Evolutionary conservation across 768 basidiomycete genomes (phyloP), one percentile per base, ranked within the genome.

Genomic region (Naganishia onofrii): DNA sequence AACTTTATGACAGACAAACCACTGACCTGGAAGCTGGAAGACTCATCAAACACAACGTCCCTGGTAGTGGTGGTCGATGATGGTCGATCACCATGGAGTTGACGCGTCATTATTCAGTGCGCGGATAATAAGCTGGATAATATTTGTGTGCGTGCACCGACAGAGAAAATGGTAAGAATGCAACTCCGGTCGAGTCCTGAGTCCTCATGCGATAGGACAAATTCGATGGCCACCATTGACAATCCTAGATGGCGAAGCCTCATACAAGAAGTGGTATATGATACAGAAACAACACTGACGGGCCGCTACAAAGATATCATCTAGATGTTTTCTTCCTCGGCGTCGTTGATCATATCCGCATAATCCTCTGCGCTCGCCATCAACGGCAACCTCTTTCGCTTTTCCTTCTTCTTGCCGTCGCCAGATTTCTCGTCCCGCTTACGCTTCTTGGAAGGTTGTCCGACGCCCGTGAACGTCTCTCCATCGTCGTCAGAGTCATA

Each of bases 361-460:
- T 80, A 82, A 56, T 80, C 81, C 72, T 82, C 81, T 67, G 80
- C 80, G 72, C 73, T 75, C 10, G 75, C 81, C 60, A 80, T 77
- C 66, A 74, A 54, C 0, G 80, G 80, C 73, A 80, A 69, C 63
- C 75, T 76, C 82, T 88, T 92, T 83, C 91, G 91, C 81, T 88
- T 85, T 81, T 84, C 85, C 76, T 80, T 83, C 66, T 81, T 78
- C 74, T 81, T 77, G 72, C 78, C 75, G 29, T 82, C 81, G 21
- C 36, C 42, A 26, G 82, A 80, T 13, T 81, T 79, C 28, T 76
- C 81, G 17, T 73, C 78, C 56, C 81, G 76, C 76, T 86, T 87
- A 70, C 86, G 72, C 68, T 78, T 79, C 77, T 85, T 87, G 72
- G 82, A 82, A 72, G 77, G 79, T 28, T 75, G 73, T 5, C 69